Conservation (phyloP, 768 basidiomycete species). For the Porpolomopsis calyptriformis region DNA sequence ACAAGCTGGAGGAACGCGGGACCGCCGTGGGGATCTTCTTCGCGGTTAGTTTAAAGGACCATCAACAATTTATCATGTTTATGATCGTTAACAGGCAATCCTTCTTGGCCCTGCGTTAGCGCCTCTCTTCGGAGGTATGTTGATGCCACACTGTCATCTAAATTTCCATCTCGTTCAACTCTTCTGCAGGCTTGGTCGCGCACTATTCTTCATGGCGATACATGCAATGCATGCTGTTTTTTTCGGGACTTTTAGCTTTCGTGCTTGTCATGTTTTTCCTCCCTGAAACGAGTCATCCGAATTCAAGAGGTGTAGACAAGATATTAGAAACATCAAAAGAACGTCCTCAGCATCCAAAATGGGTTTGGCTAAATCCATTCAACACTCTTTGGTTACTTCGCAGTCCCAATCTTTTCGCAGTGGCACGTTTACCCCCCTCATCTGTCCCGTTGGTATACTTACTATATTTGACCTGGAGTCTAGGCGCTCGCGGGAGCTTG, state of each 20-base stretch:
- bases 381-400: conserved; percentile 38
- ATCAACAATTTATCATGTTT: neutral
- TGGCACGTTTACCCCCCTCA: conserved; percentile 30
- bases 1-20: conserved; percentile 50
- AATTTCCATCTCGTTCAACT: neutral
- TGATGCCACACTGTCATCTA: neutral
- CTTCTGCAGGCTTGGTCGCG: conserved; percentile 32
- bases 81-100: conserved; percentile 26
- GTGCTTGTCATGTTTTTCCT: conserved; percentile 33
- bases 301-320: conserved; percentile 44
- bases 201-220: conserved; percentile 59
- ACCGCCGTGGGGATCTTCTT: conserved; percentile 51
- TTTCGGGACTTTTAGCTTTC: conserved; percentile 30
- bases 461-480: neutral
- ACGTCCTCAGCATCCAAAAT: conserved; percentile 11
- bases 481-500: conserved; percentile 24
- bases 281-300: conserved; percentile 63
- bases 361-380: conserved; percentile 52
- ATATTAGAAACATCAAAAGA: conserved; percentile 13
- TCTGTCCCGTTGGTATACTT: neutral
- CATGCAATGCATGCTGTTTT: conserved; percentile 39
- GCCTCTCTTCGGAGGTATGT: conserved; percentile 43
- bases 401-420: conserved; percentile 46
- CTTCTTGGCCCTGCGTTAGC: conserved; percentile 54
- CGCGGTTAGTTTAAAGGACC: conserved; percentile 25